Conservation (phyloP, 2,329 filamentous ascomycete genomes). For the Claviceps sp. region DNA sequence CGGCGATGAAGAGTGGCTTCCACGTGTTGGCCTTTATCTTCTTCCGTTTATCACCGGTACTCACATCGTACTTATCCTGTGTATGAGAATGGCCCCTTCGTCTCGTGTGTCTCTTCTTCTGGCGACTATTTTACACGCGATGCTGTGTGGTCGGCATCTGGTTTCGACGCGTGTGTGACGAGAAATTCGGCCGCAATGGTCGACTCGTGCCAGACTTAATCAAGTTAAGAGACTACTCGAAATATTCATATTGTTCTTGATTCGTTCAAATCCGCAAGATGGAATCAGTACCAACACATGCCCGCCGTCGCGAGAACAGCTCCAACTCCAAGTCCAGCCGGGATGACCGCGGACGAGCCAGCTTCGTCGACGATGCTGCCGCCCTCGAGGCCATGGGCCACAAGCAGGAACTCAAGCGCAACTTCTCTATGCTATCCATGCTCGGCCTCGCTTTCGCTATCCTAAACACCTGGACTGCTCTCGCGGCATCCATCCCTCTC, state of each 20-base stretch:
- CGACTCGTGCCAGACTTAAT: background rate
- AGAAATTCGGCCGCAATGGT: background rate
- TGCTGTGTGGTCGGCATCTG: background rate
- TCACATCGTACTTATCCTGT: no score
- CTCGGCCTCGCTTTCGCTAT: conserved; percentile 35
- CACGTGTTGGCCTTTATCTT: no score
- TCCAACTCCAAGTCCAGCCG: background rate
- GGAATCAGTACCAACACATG: background rate
- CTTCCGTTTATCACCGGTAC: no score
- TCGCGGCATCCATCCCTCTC: conserved; percentile 32
- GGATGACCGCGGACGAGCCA: background rate
- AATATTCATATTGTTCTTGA: no score
- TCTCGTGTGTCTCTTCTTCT: no score
- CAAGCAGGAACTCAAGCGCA: conserved; percentile 35
- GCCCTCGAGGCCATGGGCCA: conserved; percentile 31
- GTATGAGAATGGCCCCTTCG: no score
- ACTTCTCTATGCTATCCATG: conserved; percentile 35
- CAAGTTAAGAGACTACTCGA: no score
- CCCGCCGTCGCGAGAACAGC: background rate
- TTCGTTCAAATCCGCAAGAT: background rate
- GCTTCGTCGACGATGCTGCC: conserved; percentile 18
- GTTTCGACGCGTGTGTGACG: background rate
- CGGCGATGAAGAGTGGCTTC: no score
- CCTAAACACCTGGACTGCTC: conserved; percentile 36
- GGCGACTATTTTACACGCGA: background rate